Evolutionary conservation across 2,329 filamentous ascomycete species (phyloP).

Genomic region (Tolypocladium album): DNA sequence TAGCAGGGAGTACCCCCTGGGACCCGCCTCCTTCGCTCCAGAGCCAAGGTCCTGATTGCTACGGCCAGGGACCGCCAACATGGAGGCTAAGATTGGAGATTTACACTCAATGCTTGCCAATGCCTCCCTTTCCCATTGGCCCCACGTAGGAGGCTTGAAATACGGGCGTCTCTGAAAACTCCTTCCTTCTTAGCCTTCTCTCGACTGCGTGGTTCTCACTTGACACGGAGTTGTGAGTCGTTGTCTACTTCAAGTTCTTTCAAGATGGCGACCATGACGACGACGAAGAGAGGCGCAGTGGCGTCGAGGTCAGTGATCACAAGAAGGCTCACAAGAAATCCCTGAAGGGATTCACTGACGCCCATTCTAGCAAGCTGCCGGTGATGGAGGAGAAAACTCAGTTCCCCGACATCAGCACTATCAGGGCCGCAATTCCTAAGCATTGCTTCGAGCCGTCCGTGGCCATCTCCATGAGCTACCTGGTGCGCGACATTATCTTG

Average conservation of each 20-base stretch:
- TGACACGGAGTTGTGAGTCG: background rate
- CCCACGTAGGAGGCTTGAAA: background rate
- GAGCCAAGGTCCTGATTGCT: background rate
- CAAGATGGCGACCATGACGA: background rate
- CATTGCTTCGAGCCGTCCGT: slow-evolving; percentile 34
- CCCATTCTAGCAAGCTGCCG: background rate
- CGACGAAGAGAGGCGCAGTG: background rate
- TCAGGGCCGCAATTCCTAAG: slow-evolving; percentile 20
- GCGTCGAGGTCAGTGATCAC: background rate
- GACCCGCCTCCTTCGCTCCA: background rate
- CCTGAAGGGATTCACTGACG: background rate
- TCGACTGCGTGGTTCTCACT: background rate
- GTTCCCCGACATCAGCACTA: slow-evolving; percentile 36
- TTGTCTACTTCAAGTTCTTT: background rate
- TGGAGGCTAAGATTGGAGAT: background rate
- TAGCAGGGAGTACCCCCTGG: background rate
- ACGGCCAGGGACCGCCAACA: background rate
- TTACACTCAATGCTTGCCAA: background rate
- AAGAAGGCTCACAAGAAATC: background rate
- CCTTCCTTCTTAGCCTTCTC: background rate
- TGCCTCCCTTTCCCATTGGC: background rate
- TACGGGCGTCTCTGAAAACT: background rate
- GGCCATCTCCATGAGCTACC: slow-evolving; percentile 20
- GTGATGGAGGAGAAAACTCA: background rate
- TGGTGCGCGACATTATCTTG: background rate